Evolutionary conservation across 2,329 filamentous ascomycete genomes (phyloP).

Genomic region (Xylaria sp.): DNA sequence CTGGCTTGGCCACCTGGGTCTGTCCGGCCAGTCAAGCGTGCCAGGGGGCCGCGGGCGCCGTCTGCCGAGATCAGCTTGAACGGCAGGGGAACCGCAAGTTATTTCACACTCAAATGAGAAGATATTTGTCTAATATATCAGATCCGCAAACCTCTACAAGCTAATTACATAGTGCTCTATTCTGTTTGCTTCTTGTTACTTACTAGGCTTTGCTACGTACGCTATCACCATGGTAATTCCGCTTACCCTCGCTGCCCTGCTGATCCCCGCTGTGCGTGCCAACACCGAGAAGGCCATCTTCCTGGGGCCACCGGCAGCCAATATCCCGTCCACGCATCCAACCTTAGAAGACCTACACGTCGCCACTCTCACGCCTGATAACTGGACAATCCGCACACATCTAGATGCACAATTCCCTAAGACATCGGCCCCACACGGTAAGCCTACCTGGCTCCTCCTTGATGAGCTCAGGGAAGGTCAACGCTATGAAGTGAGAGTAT

Average conservation of each 20-base stretch:
- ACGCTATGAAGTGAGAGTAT: slow-evolving; percentile 88
- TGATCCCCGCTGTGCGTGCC: slow-evolving; percentile 47
- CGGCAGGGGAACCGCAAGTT: slow-evolving; percentile 5
- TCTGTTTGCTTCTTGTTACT: too few species aligned
- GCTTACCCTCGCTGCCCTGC: slow-evolving; percentile 14
- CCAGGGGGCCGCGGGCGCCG: too few species aligned
- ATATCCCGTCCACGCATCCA: slow-evolving; percentile 58
- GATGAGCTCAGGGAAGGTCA: slow-evolving; percentile 68
- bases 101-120: not conserved
- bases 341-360: slow-evolving; percentile 65
- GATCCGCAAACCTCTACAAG: not conserved
- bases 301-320: slow-evolving; percentile 64
- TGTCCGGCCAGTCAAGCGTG: too few species aligned
- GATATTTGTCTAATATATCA: too few species aligned
- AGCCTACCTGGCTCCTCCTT: slow-evolving; percentile 78
- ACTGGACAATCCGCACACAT: slow-evolving; percentile 60
- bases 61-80: too few species aligned
- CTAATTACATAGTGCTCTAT: slow-evolving; percentile 13
- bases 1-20: too few species aligned
- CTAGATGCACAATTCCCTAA: slow-evolving; percentile 71
- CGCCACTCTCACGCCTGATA: slow-evolving; percentile 62
- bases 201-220: not conserved
- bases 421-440: slow-evolving; percentile 53
- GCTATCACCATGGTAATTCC: slow-evolving; percentile 22
- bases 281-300: slow-evolving; percentile 96